Evolutionary conservation across 2,329 filamentous ascomycete genomes (phyloP), one percentile per base, ranked within the genome.

Genomic region (Colletotrichum sojae): DNA sequence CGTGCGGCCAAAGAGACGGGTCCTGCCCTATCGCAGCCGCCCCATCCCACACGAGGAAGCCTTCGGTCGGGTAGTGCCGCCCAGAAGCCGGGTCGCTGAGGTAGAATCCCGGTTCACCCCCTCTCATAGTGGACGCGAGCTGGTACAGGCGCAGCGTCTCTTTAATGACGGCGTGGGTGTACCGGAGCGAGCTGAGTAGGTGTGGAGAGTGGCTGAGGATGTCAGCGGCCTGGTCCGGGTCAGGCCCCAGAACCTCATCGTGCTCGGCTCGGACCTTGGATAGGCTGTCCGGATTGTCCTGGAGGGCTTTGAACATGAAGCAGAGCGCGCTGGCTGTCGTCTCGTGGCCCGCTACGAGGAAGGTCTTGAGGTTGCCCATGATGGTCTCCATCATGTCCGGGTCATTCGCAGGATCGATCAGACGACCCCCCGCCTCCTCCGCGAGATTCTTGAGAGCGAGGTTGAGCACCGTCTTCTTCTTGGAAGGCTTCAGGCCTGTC

Each of bases 21-120:
- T 75, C 67, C 16, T 78, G 78, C 46, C 85, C 82, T 36, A 81
- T 66, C 74, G 73, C 66, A 57, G 61, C 78, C 73, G 52, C 81
- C 78, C 8, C 80, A 77, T 75, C 80, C 62, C 75, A 82, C 13
- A 87, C 74, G 73, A 84, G 76, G 49, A 82, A 77, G 15, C 79
- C 80, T 27, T 83, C 81, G 4, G 85, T 85, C 1, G 83, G 79
- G 66, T 83, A 83, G 16, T 79, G 73, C 43, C 77, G 78, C 9
- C 84, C 84, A 1, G 83, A 81, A 27, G 81, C 78, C 1, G 76
- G 79, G 27, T 85, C 79, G 54, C 77, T 81, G 57, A 83, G 73
- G 12, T 81, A 80, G 63, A 82, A 74, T 46, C 80, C 80, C n/a
- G 71, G 70, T 39, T 68, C 73, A 0, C 70, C 60, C 36, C 70